These are phyloP conservation scores for Camellia oleifera DNA, from an alignment of 179 eudicot species.

Conservation along the genomic window DNA sequence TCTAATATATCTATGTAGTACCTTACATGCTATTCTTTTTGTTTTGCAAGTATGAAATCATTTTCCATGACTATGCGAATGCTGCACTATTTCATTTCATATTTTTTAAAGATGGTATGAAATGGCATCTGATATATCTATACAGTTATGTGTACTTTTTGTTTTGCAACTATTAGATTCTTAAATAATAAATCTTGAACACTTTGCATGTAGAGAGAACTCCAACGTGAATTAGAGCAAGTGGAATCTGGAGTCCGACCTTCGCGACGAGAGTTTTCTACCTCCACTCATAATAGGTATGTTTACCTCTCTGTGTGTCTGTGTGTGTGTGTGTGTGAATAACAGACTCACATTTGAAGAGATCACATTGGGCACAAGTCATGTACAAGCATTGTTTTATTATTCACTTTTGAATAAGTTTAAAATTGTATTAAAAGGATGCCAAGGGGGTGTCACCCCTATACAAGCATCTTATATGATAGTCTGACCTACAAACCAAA, in stretches of 20 bases:
- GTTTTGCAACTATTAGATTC: not conserved
- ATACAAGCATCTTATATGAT: not conserved
- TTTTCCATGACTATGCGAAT: not conserved
- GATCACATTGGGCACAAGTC: not conserved
- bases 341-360: not conserved
- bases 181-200: not conserved
- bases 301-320: not conserved
- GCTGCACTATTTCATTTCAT: not conserved
- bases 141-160: not conserved
- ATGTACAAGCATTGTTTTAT: not conserved
- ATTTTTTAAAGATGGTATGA: not conserved
- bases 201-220: conserved; percentile 61
- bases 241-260: conserved; percentile 77
- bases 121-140: not conserved
- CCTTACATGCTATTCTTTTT: too few species aligned
- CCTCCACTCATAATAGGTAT: conserved; percentile 60
- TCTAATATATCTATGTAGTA: too few species aligned
- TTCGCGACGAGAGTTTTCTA: conserved; percentile 65
- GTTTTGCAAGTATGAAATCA: too few species aligned
- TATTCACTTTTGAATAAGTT: too few species aligned
- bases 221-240: conserved; percentile 81
- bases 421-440: too few species aligned
- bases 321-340: too few species aligned
- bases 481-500: not conserved
- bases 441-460: too few species aligned